Conservation (phyloP, 2,329 filamentous ascomycete species). For the Byssothecium circinans region DNA sequence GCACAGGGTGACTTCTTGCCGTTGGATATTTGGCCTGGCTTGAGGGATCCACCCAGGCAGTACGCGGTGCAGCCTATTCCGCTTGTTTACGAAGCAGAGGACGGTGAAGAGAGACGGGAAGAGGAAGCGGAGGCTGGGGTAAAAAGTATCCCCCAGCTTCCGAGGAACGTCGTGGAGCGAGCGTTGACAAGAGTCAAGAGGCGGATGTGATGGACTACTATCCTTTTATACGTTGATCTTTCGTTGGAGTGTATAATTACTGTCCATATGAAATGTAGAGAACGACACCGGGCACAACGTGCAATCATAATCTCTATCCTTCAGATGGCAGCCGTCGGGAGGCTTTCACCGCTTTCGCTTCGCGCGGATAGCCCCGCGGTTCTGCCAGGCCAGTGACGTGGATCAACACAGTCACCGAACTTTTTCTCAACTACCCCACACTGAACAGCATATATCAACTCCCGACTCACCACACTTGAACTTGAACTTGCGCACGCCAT, state of each 20-base stretch:
- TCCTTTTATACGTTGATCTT: background rate
- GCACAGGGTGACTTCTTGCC: conserved; percentile 87
- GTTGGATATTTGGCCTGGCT: conserved; percentile 79
- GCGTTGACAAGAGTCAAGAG: conserved; percentile 41
- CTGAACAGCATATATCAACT: background rate
- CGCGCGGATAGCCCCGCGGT: conserved; percentile 2
- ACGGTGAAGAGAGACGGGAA: conserved; percentile 16
- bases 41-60: conserved; percentile 37
- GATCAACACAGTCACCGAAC: conserved; percentile 1
- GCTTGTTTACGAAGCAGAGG: conserved; percentile 15
- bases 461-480: background rate
- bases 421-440: conserved; percentile 4
- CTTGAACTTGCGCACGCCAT: background rate
- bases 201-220: conserved; percentile 27
- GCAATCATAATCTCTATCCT: too few relatives aligned
- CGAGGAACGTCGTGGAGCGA: conserved; percentile 38
- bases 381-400: conserved; percentile 6
- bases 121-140: conserved; percentile 16
- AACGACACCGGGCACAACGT: too few relatives aligned
- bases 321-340: too few relatives aligned
- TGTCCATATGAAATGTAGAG: too few relatives aligned
- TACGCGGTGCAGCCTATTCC: conserved; percentile 37
- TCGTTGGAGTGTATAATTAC: too few relatives aligned
- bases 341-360: conserved; percentile 6
- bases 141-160: conserved; percentile 39